Evolutionary conservation across 2,329 filamentous ascomycete species (phyloP).

Genomic region (Penicillium glabrum): DNA sequence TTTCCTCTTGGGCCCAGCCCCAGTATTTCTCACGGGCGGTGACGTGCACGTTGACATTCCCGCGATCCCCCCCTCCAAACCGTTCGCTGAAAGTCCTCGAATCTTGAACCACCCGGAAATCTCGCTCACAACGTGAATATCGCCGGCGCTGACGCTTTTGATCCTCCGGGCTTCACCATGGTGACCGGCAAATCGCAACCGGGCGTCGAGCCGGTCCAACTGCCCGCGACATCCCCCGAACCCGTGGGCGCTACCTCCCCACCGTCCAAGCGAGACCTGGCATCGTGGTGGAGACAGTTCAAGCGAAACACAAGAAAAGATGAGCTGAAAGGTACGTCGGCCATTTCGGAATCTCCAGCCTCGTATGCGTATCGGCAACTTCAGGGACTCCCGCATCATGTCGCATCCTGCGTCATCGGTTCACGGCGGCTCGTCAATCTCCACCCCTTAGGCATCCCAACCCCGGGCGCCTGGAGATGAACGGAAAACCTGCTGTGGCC

Average conservation of each 20-base stretch:
- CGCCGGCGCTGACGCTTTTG: not conserved
- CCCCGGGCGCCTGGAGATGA: not conserved
- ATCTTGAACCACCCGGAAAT: not conserved
- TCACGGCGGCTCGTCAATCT: not conserved
- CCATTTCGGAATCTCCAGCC: not conserved
- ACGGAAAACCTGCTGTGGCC: not conserved
- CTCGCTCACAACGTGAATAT: not conserved
- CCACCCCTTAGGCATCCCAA: not conserved
- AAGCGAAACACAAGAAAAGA: conserved; percentile 67
- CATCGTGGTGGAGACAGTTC: conserved; percentile 97
- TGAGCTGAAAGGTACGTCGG: conserved; percentile 60
- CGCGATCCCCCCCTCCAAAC: conserved; percentile 16
- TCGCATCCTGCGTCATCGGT: not conserved
- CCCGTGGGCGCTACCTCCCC: conserved; percentile 61
- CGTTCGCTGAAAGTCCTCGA: not conserved
- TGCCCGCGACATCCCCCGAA: conserved; percentile 39
- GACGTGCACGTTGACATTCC: conserved; percentile 19
- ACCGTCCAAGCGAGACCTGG: conserved; percentile 81
- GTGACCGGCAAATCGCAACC: conserved; percentile 40
- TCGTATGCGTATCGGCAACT: not conserved
- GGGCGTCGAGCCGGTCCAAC: conserved; percentile 34
- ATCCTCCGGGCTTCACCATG: conserved; percentile 24
- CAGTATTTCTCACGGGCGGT: conserved; percentile 34
- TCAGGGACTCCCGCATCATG: not conserved
- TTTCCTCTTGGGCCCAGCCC: conserved; percentile 32